These are phyloP conservation scores for Aleurites moluccanus DNA, from an alignment of 441 rosid genomes.

Conservation along the genomic window DNA sequence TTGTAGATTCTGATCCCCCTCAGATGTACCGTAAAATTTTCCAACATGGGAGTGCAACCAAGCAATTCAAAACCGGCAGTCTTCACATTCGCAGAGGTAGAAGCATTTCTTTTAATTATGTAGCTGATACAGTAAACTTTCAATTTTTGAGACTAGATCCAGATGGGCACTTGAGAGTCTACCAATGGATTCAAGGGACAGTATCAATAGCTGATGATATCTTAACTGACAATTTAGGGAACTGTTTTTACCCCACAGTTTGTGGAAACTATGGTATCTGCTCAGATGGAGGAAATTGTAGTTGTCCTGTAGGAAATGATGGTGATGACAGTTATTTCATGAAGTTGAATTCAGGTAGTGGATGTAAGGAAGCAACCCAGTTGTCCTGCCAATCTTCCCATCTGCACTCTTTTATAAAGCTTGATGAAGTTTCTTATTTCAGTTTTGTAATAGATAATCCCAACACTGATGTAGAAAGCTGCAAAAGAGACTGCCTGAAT, in stretches of 20 bases:
- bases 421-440: constrained; percentile 19
- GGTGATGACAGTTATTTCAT: background rate
- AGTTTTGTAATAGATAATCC: background rate
- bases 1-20: constrained; percentile 9
- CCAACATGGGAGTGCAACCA: background rate
- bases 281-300: constrained; percentile 18
- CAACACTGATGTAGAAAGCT: background rate
- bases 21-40: background rate
- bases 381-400: constrained; percentile 18
- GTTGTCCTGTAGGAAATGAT: constrained; percentile 14
- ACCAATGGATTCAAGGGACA: background rate
- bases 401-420: constrained; percentile 10
- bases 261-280: constrained; percentile 32
- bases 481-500: constrained; percentile 8
- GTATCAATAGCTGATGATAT: background rate
- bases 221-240: background rate
- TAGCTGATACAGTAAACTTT: background rate
- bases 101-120: background rate
- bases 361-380: background rate
- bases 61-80: background rate
- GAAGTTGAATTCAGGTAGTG: constrained; percentile 7
- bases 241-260: constrained; percentile 20
- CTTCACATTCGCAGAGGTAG: background rate
- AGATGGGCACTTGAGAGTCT: constrained; percentile 24
- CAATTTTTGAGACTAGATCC: constrained; percentile 23